Percentiles rank a stretch among this genome's conserved stretches.
These are phyloP conservation scores for Aspergillus fischeri DNA, from an alignment of 2,329 filamentous ascomycete genomes.

Conservation along the genomic window DNA sequence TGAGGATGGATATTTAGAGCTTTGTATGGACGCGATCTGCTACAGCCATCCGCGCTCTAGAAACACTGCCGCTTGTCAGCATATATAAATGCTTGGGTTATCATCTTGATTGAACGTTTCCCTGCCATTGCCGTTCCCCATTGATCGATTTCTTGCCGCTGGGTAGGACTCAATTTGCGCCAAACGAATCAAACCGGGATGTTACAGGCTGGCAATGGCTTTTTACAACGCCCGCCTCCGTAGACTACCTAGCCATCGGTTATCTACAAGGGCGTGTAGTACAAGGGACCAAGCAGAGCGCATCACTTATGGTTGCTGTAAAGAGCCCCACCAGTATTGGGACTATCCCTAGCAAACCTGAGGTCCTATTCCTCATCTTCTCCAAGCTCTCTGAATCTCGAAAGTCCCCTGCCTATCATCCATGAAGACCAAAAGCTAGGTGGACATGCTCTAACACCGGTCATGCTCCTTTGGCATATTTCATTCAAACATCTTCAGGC, in stretches of 20 bases:
- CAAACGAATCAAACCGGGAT: neutral
- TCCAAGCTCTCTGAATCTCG: neutral
- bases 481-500: neutral
- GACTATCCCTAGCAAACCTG: neutral
- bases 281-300: neutral
- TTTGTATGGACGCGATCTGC: neutral
- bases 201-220: neutral
- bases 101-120: neutral
- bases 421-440: neutral
- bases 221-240: neutral
- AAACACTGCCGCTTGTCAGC: neutral
- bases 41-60: neutral
- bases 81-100: neutral
- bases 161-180: neutral
- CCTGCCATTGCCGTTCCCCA: neutral
- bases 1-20: neutral
- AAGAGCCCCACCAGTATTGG: neutral
- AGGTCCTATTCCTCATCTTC: neutral
- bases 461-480: neutral
- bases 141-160: neutral
- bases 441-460: neutral
- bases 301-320: neutral
- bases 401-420: neutral
- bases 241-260: neutral
- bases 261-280: neutral